Evolutionary conservation across 345 rosid species (phyloP), one percentile per base, ranked within the genome.

Genomic region (Gossypium longicalyx): DNA sequence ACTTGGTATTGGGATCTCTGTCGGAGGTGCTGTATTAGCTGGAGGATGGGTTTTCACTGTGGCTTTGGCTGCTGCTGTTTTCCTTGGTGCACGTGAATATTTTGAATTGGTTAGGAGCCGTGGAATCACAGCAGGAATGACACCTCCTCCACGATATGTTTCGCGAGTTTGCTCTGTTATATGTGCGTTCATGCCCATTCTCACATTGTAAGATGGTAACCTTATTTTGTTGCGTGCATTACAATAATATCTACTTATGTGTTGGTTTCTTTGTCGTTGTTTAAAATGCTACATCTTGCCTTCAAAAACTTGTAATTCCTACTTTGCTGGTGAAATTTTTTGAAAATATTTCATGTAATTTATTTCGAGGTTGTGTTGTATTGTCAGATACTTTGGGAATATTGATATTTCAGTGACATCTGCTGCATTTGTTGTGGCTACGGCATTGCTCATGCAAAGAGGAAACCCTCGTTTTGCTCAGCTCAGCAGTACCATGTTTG

Each of bases 61-160:
- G 72, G 89, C 83, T 23, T 29, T 92, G 76, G 87, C 93, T 0
- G 87, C 85, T 65, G 87, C 87, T 74, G 95, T 92, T 48, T 94
- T 94, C 41, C 83, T 86, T 8, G 95, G 91, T 63, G 81, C 97
- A 16, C 89, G 91, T 0, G 97, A 94, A 77, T 94, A 92, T 81
- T 92, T 94, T 77, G 93, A 91, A 78, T 80, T 92, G 76, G 95
- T 94, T 66, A 82, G 95, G 67, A 94, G 95, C 78, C 87, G 82
- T 60, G 97, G 95, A 77, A 92, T 94, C 15, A 79, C 97, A 45
- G 88, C 77, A 11, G 97, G 97, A 82, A 94, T 94, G 98, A 92
- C 97, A 0, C 97, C 98, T 67, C 97, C 97, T 69, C 98, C 98
- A 53, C 90, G 90, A 83, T 94, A 88, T 78, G 91, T 89, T 52